These are phyloP conservation scores for Apiospora saccharicola DNA, from an alignment of 2,329 filamentous ascomycete species.

Conservation along the genomic window DNA sequence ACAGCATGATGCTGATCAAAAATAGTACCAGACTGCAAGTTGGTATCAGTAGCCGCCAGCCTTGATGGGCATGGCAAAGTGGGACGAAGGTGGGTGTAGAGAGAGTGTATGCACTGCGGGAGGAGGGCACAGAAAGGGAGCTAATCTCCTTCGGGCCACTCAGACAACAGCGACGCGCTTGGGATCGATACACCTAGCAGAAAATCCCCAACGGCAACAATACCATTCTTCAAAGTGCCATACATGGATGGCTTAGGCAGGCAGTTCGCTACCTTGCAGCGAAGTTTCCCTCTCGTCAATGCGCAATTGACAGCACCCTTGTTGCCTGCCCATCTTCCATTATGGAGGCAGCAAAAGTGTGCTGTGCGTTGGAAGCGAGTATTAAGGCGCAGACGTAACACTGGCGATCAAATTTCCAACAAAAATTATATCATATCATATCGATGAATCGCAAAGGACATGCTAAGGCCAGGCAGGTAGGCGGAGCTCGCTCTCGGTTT, in stretches of 20 bases:
- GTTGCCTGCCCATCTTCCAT: background rate
- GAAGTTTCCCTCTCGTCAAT: background rate
- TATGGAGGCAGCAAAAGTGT: background rate
- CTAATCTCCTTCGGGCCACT: background rate
- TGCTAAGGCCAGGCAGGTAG: background rate
- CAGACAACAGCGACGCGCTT: background rate
- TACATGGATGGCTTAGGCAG: conserved; percentile 5
- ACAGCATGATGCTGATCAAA: conserved; percentile 34
- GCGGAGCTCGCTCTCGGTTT: background rate
- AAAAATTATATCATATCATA: background rate
- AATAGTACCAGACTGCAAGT: conserved; percentile 38
- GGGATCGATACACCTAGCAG: background rate
- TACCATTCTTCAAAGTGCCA: background rate
- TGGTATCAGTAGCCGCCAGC: conserved; percentile 47
- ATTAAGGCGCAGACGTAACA: background rate
- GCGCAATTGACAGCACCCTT: background rate
- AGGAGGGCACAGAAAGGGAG: background rate
- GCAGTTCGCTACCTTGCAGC: background rate
- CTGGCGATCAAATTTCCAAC: background rate
- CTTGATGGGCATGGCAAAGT: conserved; percentile 28
- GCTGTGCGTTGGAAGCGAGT: conserved; percentile 11
- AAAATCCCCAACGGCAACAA: conserved; percentile 20
- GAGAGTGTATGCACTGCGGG: background rate
- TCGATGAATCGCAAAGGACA: background rate
- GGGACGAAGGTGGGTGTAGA: conserved; percentile 15